Base-by-base conservation (phyloP, 108 stramenopile genomes). In the Fistulifera solaris region DNA sequence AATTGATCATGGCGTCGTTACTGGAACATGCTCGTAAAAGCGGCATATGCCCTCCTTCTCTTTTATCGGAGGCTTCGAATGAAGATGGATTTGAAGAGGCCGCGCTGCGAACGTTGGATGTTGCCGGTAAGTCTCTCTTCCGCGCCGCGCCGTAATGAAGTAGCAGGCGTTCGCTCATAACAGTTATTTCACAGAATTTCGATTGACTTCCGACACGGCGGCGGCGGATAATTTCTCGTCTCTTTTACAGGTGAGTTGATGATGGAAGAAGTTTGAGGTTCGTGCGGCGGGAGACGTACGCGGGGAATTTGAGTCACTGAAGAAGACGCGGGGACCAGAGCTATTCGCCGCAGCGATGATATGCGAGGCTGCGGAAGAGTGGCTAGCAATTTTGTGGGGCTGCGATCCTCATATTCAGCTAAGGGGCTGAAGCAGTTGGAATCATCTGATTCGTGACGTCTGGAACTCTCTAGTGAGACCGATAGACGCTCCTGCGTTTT, bases 41-140 rank as follows among this genome's bases (percentile, higher is more conserved):
- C 45, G 77, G 77, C 51, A 67, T 48, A 27, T 73, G 68, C 52
- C 68, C 77, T 4, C 77, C 77, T 45, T 72, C 77, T 12, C 57
- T 78, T 40, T 42, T 70, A 2, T 16, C 26, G 17, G 58, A 56
- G 16, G 16, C 41, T 2, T 47, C 55, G 21, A 52, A 48, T 49
- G 54, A 40, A 3, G 55, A 64, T 47, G 63, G 55, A 15, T 77
- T 77, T 26, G 70, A 68, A 46, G 38, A 42, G 12, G 63, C 58
- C 1, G 52, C 67, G 1, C 38, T 56, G 0, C 53, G 59, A 27
- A 47, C 70, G 1, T 38, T 71, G 46, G 76, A 77, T 58, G 52
- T 59, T 10, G 56, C 56, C 40, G 74, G 70, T 77, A 62, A 15
- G 66, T 62, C 41, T 8, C 23, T n/a, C 39, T 40, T 22, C 15